phyloP scores from a whole-genome alignment of 257 asterid genomes.

The Solanum paucissectum region DNA sequence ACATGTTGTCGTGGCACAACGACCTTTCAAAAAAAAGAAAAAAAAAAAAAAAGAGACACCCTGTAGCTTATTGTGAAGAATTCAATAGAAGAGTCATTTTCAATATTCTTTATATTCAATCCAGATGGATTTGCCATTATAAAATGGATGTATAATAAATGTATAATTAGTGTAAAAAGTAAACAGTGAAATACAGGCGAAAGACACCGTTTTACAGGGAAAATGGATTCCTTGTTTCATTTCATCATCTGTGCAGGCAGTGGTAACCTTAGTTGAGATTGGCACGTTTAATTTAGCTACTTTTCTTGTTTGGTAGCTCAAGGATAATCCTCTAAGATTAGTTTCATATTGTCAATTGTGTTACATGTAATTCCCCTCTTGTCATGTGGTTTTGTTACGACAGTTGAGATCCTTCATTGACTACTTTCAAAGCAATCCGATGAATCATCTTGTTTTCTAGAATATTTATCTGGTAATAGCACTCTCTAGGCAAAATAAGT shows the following conservation, averaged over 20 bases:
- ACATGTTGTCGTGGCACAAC: background rate
- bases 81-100: background rate
- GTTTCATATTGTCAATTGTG: background rate
- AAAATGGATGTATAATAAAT: background rate
- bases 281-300: background rate
- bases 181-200: background rate
- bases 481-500: background rate
- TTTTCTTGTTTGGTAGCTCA: background rate
- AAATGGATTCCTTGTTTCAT: background rate
- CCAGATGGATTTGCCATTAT: background rate
- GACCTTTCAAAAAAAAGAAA: background rate
- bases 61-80: background rate
- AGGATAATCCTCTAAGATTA: background rate
- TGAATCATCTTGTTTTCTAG: background rate
- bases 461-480: background rate
- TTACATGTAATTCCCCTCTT: background rate
- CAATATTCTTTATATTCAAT: background rate
- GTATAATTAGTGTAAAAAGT: background rate
- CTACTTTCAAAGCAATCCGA: background rate
- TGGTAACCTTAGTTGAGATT: background rate
- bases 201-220: background rate
- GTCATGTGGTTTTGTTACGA: background rate
- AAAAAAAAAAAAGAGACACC: background rate
- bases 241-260: background rate
- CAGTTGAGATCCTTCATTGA: background rate